Evolutionary conservation across 257 asterid genomes (phyloP).

Genomic region (Phtheirospermum japonicum): DNA sequence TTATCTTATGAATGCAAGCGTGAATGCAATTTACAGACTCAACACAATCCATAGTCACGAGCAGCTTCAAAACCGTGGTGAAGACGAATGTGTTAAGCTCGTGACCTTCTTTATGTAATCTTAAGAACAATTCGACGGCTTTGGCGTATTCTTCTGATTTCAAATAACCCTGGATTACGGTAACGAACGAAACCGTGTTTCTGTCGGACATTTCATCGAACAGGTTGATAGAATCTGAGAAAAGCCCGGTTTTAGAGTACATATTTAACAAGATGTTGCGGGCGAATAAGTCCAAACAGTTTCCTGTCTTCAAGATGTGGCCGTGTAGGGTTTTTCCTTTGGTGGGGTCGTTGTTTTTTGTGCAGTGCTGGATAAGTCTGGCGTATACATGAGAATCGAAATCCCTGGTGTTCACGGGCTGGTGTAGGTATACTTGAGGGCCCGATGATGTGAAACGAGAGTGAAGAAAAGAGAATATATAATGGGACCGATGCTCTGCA

Average conservation of each 20-base stretch:
- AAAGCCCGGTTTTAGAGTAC: constrained; percentile 35
- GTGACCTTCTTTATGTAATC: constrained; percentile 47
- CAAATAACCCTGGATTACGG: constrained; percentile 50
- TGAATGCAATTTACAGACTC: constrained; percentile 39
- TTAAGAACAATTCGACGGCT: constrained; percentile 36
- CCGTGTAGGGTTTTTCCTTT: constrained; percentile 43
- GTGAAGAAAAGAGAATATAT: constrained; percentile 10
- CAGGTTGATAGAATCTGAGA: constrained; percentile 36
- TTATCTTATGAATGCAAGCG: constrained; percentile 45
- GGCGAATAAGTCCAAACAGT: constrained; percentile 66
- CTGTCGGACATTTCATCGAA: constrained; percentile 53
- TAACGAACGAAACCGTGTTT: constrained; percentile 52
- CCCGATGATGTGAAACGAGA: constrained; percentile 26
- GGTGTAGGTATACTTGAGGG: constrained; percentile 28
- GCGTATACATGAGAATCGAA: constrained; percentile 52
- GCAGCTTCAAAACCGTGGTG: constrained; percentile 42
- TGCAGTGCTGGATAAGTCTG: constrained; percentile 41
- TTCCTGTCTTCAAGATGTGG: constrained; percentile 41
- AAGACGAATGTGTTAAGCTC: constrained; percentile 50
- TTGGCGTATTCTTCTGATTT: constrained; percentile 31
- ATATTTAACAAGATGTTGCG: constrained; percentile 56
- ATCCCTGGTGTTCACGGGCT: constrained; percentile 24
- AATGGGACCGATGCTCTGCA: constrained; percentile 20
- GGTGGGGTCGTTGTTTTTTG: constrained; percentile 32
- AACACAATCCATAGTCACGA: constrained; percentile 41